Evolutionary conservation across 768 basidiomycete genomes (phyloP).

Genomic region (Lentinus tigrinus): DNA sequence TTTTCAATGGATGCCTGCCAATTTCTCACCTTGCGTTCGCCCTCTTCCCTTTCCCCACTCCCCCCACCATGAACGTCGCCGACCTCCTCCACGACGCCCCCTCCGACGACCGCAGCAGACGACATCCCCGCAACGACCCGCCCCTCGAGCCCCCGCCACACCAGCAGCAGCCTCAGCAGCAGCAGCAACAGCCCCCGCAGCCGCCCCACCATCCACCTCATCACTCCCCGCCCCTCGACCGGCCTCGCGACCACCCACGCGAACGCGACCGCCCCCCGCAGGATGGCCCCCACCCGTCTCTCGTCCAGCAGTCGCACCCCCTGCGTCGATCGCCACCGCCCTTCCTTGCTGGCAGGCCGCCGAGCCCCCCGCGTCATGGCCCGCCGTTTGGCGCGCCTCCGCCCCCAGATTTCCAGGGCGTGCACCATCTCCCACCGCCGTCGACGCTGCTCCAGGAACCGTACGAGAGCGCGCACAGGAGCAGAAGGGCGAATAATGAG

Average conservation of each 20-base stretch:
- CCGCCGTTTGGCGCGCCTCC: slow-evolving; percentile 11
- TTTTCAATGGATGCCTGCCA: slow-evolving; percentile 22
- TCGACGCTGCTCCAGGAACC: slow-evolving; percentile 20
- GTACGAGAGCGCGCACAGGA: slow-evolving; percentile 16
- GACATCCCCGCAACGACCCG: slow-evolving; percentile 35
- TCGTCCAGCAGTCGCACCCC: slow-evolving; percentile 16
- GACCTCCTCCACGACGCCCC: slow-evolving; percentile 69
- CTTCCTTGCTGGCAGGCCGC: slow-evolving; percentile 12
- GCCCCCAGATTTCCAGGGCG: slow-evolving; percentile 1
- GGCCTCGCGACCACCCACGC: slow-evolving; percentile 21
- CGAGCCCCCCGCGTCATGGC: slow-evolving; percentile 19
- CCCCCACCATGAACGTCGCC: slow-evolving; percentile 61
- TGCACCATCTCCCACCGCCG: slow-evolving; percentile 23
- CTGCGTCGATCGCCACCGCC: slow-evolving; percentile 19
- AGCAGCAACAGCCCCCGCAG: slow-evolving; percentile 27
- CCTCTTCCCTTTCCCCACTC: slow-evolving; percentile 21
- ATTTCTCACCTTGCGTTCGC: slow-evolving; percentile 26
- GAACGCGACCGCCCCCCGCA: slow-evolving; percentile 25
- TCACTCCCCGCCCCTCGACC: slow-evolving; percentile 25
- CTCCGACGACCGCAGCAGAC: slow-evolving; percentile 46
- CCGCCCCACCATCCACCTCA: slow-evolving; percentile 29
- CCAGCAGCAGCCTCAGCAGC: slow-evolving; percentile 27
- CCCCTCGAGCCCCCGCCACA: slow-evolving; percentile 23
- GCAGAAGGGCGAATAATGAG: slow-evolving; percentile 16
- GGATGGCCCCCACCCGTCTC: slow-evolving; percentile 18